Base-by-base conservation (phyloP, 1,284 basidiomycete species). In the Boletus semigastroideus region DNA sequence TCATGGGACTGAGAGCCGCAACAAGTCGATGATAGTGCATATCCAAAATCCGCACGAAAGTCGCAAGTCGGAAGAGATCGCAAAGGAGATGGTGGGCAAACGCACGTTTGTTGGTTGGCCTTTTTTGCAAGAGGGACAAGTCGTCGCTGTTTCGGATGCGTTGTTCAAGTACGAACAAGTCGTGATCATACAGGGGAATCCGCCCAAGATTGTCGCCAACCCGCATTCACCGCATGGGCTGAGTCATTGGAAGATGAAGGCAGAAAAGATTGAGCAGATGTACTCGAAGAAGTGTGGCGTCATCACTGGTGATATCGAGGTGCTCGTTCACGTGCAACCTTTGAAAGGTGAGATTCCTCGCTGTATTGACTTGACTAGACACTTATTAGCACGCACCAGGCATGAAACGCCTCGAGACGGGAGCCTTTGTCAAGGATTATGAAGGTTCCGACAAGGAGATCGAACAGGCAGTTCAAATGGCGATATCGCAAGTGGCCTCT, bases 381-480 rank as follows among this genome's bases (percentile, higher is more conserved):
- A 13, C 27, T 58, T 12, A 63, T 27, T 11, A 10, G 39, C 13
- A n/a, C n/a, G 48, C 16, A n/a, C 36, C 61, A 89, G 93, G 94
- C 30, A 73, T 99, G 59, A 94, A 90, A 70, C 86, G 92, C 14
- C 72, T 95, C 36, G 92, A 98, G 55, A 84, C 82, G 25, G 96
- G 92, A 12, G 90, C 95, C 1, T 82, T 98, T 54, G 82, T 98
- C 57, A 99, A 99, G 72, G 94, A 99, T 61, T 99, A 96, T 66
- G 94, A 96, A 63, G 83, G 76, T 0, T 68, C 74, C 0, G 84
- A 92, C 27, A 92, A 91, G 63, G 93, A 97, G 69, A 77, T 82
- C 11, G 90, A 93, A 54, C 87, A 90, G 58, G 92, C 94, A 0
- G 79, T 93, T 3, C 94, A 98, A 70, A 84, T 94, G 77, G 79